These are phyloP conservation scores for Tuber umbilicatum DNA, from an alignment of 495 filamentous ascomycete genomes.

Conservation along the genomic window DNA sequence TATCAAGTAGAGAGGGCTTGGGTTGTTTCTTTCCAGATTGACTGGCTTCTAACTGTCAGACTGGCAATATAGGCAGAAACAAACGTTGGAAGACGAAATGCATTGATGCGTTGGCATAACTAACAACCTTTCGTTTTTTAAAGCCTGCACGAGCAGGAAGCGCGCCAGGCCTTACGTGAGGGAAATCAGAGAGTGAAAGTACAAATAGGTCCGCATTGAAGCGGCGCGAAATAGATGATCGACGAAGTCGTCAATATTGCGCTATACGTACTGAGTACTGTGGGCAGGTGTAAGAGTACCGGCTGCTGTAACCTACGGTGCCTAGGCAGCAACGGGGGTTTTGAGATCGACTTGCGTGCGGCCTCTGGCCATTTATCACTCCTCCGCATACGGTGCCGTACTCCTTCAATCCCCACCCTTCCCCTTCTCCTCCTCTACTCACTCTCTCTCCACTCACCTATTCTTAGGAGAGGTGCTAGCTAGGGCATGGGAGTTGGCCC, in stretches of 20 bases:
- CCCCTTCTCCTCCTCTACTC: not conserved
- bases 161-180: constrained; percentile 34
- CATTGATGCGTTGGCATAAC: constrained; percentile 42
- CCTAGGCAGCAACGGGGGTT: constrained; percentile 29
- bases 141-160: constrained; percentile 31
- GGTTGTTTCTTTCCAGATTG: constrained; percentile 25
- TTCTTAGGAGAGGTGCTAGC: not conserved
- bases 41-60: constrained; percentile 28
- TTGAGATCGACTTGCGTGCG: constrained; percentile 24
- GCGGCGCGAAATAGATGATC: constrained; percentile 33
- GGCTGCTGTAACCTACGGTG: not conserved
- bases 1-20: not conserved
- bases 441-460: not conserved
- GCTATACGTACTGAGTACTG: constrained; percentile 9
- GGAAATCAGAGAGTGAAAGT: constrained; percentile 20
- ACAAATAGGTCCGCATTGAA: constrained; percentile 16
- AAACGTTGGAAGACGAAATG: constrained; percentile 32
- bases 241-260: constrained; percentile 40
- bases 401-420: not conserved
- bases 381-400: not conserved
- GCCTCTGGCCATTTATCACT: not conserved
- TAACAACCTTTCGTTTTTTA: constrained; percentile 32
- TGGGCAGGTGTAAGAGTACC: not conserved
- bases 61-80: constrained; percentile 42
- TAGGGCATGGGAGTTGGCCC: not conserved